Base-by-base conservation (phyloP, 345 rosid genomes). In the Leavenworthia alabamica region DNA sequence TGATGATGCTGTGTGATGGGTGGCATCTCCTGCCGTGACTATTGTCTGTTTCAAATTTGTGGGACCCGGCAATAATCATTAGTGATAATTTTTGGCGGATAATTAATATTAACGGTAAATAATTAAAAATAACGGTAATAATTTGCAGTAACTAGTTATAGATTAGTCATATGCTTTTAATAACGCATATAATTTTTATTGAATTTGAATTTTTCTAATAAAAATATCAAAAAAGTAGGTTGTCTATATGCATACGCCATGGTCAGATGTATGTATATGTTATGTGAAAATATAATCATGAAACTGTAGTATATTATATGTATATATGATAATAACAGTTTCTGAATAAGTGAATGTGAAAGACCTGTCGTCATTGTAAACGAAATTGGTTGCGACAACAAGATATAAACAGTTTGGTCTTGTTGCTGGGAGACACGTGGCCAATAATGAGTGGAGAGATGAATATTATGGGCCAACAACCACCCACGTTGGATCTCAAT, bases 401-500 rank as follows among this genome's bases (percentile, higher is more conserved):
- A 42, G n/a, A 62, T 7, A 39, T 39, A 17, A 5, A 56, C 41
- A 66, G 56, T 46, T 47, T 47, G 56, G 58, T 4, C 14, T 57
- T 56, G 33, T 4, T 35, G 63, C 3, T 35, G 1, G 13, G 10
- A n/a, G 20, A n/a, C 31, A 57, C 58, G 64, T 67, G 72, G 48
- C 16, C 12, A 2, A 5, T 10, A 29, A 48, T 0, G 43, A 57
- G 12, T 48, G 64, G 72, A 29, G 43, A 57, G 36, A 67, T 20
- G 20, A 45, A 60, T 0, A 44, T 8, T n/a, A 68, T 40, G 13
- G 73, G 45, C 54, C 54, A 68, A 68, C 67, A 52, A 60, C 61
- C 55, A n/a, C n/a, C 73, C 73, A 68, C 67, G 73, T 43, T 26
- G 61, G 60, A 47, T 2, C 61, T 50, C 67, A 24, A 68, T 60